Base-by-base conservation (phyloP, 1,139 yeast genomes). In the Sugiyamaella novakii region DNA sequence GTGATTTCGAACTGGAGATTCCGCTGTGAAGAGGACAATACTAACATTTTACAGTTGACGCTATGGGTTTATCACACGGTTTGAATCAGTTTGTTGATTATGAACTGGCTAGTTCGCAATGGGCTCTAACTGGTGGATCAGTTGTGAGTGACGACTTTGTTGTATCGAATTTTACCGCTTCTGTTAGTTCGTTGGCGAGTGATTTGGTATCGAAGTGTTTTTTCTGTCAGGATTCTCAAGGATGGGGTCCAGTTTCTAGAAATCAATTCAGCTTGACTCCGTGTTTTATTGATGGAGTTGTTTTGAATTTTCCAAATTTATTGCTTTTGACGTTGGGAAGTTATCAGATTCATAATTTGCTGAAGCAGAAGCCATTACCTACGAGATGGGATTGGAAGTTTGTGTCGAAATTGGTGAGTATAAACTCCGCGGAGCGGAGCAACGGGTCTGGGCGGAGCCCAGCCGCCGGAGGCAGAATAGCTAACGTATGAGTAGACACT, bases 221-320 rank as follows among this genome's bases (percentile, higher is more conserved):
- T 15, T n/a, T 46, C 3, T 79, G 84, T 57, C 65, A 63, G 29
- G 75, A 73, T 55, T 55, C 59, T 11, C 88, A 83, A 55, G 95
- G 96, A 1, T 86, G 89, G 83, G 86, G 87, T 1, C 87, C 94
- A 0, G 66, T 86, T 7, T 85, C 75, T 47, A 74, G 36, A 5
- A 50, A 52, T 5, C 79, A 80, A 59, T 79, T 79, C 43, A 95
- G 85, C 60, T 76, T 88, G 51, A 81, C 96, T 0, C 86, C 92
- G 1, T 91, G 98, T 62, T 83, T 91, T 61, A 73, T 84, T 35
- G 87, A 85, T 59, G 97, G 96, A 30, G 71, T 77, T 0, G 64
- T 87, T 6, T 70, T 79, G 54, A 78, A 80, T 30, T 46, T 74
- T 1, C 68, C 82, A 1, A 79, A 84, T 2, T 17, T 77, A 8